A percentile compares a stretch with the other conserved stretches of the same genome.
phyloP scores from a whole-genome alignment of 2,329 filamentous ascomycete species.

The Zopfia rhizophila region DNA sequence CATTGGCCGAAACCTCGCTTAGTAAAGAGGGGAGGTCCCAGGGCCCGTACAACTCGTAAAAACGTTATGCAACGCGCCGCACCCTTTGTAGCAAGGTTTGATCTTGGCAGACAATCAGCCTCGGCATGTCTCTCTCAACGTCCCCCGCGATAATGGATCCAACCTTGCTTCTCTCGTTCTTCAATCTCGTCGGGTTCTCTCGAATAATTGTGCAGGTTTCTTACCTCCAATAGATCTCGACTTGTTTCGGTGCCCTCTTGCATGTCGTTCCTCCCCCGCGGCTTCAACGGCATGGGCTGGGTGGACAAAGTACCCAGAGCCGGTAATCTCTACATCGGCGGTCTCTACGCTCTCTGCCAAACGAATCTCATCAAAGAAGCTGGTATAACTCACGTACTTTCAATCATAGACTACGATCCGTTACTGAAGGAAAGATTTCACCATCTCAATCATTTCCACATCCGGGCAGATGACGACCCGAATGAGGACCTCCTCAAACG shows the following conservation, averaged over 20 bases:
- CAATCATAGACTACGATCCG: slow-evolving; percentile 46
- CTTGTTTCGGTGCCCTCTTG: slow-evolving; percentile 2
- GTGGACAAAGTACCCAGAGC: slow-evolving; percentile 50
- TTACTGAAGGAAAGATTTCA: slow-evolving; percentile 35
- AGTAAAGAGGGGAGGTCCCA: no score
- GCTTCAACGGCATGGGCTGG: slow-evolving; percentile 50
- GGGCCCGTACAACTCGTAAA: no score
- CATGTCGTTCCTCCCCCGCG: slow-evolving; percentile 47
- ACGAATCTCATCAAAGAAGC: slow-evolving; percentile 45
- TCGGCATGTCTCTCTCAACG: no score
- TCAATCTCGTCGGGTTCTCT: no score
- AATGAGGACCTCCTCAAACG: slow-evolving; percentile 42
- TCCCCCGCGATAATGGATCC: no score
- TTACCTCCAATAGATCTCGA: no score
- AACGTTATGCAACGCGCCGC: no score
- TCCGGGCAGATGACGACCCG: slow-evolving; percentile 45
- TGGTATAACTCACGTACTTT: slow-evolving; percentile 45
- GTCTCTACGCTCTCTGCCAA: slow-evolving; percentile 55
- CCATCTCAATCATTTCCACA: slow-evolving; percentile 43
- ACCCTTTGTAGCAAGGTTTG: no score
- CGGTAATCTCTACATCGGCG: slow-evolving; percentile 53
- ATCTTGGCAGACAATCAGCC: no score
- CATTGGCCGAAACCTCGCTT: no score
- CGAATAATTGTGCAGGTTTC: no score
- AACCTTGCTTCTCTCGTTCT: no score